These are phyloP conservation scores for Citeromyces hawaiiensis DNA, from an alignment of 1,139 yeast genomes.

Conservation along the genomic window DNA sequence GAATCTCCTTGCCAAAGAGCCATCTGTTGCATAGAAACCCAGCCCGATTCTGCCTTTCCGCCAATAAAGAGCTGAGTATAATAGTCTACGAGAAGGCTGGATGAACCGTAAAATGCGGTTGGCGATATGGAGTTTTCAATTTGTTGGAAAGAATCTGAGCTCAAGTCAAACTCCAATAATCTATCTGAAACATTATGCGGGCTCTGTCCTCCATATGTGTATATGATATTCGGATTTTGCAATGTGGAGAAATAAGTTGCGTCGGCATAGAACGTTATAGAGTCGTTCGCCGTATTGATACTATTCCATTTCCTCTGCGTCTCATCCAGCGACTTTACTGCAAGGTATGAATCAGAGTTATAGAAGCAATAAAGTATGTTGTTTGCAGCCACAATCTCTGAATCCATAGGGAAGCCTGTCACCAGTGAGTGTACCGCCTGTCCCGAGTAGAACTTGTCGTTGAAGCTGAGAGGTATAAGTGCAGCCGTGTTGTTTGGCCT, in stretches of 20 bases:
- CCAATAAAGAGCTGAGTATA: conserved; percentile 33
- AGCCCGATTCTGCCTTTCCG: conserved; percentile 37
- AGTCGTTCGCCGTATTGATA: conserved; percentile 8
- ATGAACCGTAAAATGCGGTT: conserved; percentile 33
- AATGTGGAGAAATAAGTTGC: conserved; percentile 26
- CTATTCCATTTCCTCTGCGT: conserved; percentile 13
- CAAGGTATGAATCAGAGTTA: conserved; percentile 5
- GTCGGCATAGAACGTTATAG: conserved; percentile 12
- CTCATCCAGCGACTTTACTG: conserved; percentile 10
- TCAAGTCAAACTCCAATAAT: conserved; percentile 22
- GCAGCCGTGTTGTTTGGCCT: conserved; percentile 17
- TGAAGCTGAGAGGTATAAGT: conserved; percentile 21
- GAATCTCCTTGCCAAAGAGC: conserved; percentile 46
- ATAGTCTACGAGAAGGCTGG: conserved; percentile 16
- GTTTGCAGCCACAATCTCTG: conserved; percentile 11
- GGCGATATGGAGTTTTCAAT: conserved; percentile 33
- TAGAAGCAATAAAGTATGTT: conserved; percentile 9
- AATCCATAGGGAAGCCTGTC: conserved; percentile 13
- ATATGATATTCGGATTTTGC: conserved; percentile 21
- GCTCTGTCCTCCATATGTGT: conserved; percentile 33
- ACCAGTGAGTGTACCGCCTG: conserved; percentile 10
- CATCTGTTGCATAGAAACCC: conserved; percentile 48
- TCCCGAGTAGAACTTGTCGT: conserved; percentile 12
- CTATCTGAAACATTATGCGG: conserved; percentile 19
- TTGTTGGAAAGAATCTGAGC: conserved; percentile 16